Conservation (phyloP, 805 yeast genomes). For the Clavispora phyllophila region DNA sequence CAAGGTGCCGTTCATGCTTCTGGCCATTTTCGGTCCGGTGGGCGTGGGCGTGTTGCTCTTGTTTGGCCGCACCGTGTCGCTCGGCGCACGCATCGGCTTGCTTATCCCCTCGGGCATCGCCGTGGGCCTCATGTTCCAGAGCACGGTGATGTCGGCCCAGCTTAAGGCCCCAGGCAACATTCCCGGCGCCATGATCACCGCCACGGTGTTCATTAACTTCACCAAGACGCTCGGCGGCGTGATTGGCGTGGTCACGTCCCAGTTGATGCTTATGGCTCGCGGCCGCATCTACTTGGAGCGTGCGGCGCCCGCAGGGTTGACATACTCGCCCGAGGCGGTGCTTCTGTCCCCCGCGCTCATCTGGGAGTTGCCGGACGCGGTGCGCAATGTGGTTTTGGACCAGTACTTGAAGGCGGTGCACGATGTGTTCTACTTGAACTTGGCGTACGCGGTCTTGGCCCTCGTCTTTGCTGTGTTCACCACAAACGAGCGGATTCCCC, state of each 20-base stretch:
- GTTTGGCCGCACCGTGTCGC: slow-evolving; percentile 19
- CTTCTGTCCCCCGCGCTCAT: slow-evolving; percentile 24
- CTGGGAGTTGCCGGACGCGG: slow-evolving; percentile 18
- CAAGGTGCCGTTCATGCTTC: slow-evolving; percentile 28
- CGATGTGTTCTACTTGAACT: slow-evolving; percentile 13
- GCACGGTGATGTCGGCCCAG: slow-evolving; percentile 32
- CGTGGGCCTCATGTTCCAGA: slow-evolving; percentile 34
- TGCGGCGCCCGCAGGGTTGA: neutral
- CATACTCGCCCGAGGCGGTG: slow-evolving; percentile 6
- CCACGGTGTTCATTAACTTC: slow-evolving; percentile 31
- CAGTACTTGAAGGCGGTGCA: slow-evolving; percentile 17
- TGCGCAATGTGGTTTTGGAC: slow-evolving; percentile 20
- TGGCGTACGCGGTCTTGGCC: slow-evolving; percentile 12
- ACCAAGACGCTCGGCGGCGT: slow-evolving; percentile 29
- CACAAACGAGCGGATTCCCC: slow-evolving; percentile 13
- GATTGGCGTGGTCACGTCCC: slow-evolving; percentile 27
- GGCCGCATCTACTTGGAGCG: slow-evolving; percentile 6
- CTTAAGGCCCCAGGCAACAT: slow-evolving; percentile 31
- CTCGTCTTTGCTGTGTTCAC: slow-evolving; percentile 10
- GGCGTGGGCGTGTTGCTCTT: slow-evolving; percentile 32
- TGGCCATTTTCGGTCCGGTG: slow-evolving; percentile 27
- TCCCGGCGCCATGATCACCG: slow-evolving; percentile 32
- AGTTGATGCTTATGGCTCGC: slow-evolving; percentile 20
- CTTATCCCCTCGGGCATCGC: slow-evolving; percentile 31
- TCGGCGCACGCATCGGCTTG: slow-evolving; percentile 25